A percentile compares a stretch with the other conserved stretches of the same genome.
Evolutionary conservation across 371 early-diverging fungal species (phyloP).

Genomic region (Blastocladiella emersonii): DNA sequence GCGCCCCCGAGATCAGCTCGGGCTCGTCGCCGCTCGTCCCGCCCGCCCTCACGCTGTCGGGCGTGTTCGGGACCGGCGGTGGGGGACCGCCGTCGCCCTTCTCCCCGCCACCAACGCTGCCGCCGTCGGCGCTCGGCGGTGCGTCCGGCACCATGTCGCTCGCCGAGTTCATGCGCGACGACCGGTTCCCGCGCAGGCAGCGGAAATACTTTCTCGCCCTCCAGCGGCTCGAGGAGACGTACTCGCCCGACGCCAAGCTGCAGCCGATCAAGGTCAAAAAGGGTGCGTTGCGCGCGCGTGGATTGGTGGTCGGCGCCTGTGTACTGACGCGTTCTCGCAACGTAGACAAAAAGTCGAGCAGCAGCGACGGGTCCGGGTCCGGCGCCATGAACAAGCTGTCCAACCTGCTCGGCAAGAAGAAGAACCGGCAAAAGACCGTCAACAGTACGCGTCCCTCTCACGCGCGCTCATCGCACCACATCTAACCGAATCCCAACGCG

Average conservation of each 20-base stretch:
- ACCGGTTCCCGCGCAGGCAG: background rate
- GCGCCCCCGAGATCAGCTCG: background rate
- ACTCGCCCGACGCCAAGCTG: background rate
- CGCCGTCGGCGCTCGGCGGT: background rate
- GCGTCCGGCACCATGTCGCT: background rate
- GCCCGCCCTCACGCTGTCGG: background rate
- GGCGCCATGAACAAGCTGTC: slow-evolving; percentile 1
- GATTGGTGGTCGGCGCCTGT: too few species aligned
- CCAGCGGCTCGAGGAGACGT: background rate
- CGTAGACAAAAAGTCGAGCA: slow-evolving; percentile 2
- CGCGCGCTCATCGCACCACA: too few species aligned
- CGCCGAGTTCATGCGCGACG: background rate
- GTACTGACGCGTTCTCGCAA: background rate
- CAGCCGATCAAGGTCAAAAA: background rate
- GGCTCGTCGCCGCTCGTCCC: background rate
- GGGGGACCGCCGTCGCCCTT: background rate
- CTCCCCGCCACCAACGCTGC: background rate
- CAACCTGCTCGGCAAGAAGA: background rate
- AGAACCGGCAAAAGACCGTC: background rate
- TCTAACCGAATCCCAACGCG: too few species aligned
- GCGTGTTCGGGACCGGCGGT: background rate
- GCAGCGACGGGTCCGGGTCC: background rate
- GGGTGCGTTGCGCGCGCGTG: background rate
- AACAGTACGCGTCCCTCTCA: background rate
- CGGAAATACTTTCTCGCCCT: background rate